These are phyloP conservation scores for Lagenidium sp. DNA, from an alignment of 352 stramenopile species.

Conservation along the genomic window DNA sequence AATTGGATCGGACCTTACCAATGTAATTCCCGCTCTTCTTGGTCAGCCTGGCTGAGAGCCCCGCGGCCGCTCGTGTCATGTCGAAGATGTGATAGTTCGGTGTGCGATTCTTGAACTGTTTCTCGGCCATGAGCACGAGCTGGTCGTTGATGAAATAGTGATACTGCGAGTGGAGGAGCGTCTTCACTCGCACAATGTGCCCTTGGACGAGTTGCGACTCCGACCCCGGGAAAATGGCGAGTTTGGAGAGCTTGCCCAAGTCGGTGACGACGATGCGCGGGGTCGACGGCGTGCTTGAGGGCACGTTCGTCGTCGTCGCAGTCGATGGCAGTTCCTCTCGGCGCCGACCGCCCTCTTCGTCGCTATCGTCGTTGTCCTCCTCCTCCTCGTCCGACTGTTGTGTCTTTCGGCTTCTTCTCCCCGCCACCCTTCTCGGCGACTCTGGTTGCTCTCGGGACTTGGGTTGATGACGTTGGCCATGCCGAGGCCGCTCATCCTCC, in stretches of 20 bases:
- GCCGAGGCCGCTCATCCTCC: neutral
- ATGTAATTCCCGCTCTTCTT: slow-evolving; percentile 90
- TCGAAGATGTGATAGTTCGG: slow-evolving; percentile 86
- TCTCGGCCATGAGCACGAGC: slow-evolving; percentile 54
- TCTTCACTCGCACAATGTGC: slow-evolving; percentile 38
- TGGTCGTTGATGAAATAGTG: slow-evolving; percentile 54
- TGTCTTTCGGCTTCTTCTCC: neutral
- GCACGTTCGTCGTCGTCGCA: slow-evolving; percentile 2
- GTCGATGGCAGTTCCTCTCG: slow-evolving; percentile 10
- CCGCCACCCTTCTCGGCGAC: too few species aligned
- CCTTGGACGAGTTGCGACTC: slow-evolving; percentile 44
- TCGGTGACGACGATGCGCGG: neutral
- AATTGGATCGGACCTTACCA: slow-evolving; percentile 75
- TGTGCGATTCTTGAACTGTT: slow-evolving; percentile 63
- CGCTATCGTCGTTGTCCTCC: slow-evolving; percentile 9
- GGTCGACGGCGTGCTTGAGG: slow-evolving; percentile 4
- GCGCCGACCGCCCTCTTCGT: slow-evolving; percentile 41
- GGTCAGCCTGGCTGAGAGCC: slow-evolving; percentile 32
- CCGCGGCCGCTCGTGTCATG: slow-evolving; percentile 49
- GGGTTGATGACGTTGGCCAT: neutral
- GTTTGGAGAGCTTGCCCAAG: slow-evolving; percentile 64
- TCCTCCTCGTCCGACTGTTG: neutral
- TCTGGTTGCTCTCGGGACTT: slow-evolving; percentile 16
- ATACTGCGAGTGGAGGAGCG: slow-evolving; percentile 48
- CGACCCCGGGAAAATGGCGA: slow-evolving; percentile 46